Evolutionary conservation across 257 asterid species (phyloP), one percentile per base, ranked within the genome.

Genomic region (Knoxia roxburghii): DNA sequence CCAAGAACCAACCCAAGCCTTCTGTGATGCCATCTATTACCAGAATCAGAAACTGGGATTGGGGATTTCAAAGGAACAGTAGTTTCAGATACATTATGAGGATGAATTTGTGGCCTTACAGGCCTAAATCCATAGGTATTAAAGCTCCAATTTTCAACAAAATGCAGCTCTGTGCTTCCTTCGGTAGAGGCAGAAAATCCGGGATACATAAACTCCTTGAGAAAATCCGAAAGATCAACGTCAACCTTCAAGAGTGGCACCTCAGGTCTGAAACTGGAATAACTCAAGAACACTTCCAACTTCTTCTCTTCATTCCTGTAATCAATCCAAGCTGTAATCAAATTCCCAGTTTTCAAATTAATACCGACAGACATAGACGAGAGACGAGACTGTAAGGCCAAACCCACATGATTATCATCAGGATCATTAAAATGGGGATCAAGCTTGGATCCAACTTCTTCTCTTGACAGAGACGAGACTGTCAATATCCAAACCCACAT

Each of bases 161-260:
- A 69, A 64, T 94, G 99, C 40, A 87, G 58, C 80, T 94, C 96
- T 0, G 99, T 94, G 74, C 96, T 90, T 10, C 99, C 99, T 46
- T 94, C 99, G 1, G 97, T 94, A 5, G 99, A 87, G 39, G 85
- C 99, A 4, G 99, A 87, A 66, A 94, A 94, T 0, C 99, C 99
- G 23, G 84, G 80, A 58, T 77, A 94, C 99, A 94, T 88, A 6
- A 76, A 68, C 61, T 86, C 92, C 35, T 83, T 77, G 1, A 90
- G 55, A 52, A 82, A 72, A 33, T 72, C 83, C 33, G 95, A 88
- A 14, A 94, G 82, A 57, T 94, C 95, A 51, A 87, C 68, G 35
- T 80, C 83, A 23, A 90, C 88, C 13, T 39, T 40, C 77, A 94
- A 60, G 35, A 90, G 8, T 2, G 97, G 86, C 20, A 57, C 61